Percentiles rank a stretch among this genome's conserved stretches.
Evolutionary conservation across 2,329 filamentous ascomycete species (phyloP).

Genomic region (Penicillium rolfsii): DNA sequence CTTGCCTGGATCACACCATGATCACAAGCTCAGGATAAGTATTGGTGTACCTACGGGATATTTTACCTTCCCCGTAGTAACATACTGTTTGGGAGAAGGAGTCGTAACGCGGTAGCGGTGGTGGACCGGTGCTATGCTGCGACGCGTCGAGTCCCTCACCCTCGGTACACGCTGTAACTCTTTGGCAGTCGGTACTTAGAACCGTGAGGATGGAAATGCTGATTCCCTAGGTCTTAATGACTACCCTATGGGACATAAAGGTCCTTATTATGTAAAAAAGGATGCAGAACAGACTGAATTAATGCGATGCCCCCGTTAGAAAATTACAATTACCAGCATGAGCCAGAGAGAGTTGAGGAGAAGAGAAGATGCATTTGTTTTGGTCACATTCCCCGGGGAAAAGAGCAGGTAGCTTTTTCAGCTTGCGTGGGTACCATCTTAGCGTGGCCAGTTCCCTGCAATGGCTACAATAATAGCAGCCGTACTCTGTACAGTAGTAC

Average conservation of each 20-base stretch:
- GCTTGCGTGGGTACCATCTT: neutral
- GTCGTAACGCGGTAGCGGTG: neutral
- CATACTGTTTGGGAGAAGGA: neutral
- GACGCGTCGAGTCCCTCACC: slow-evolving; percentile 1
- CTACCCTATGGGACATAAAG: neutral
- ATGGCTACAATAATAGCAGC: neutral
- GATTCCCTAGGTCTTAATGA: neutral
- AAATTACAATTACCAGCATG: neutral
- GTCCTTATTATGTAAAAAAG: neutral
- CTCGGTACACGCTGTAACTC: neutral
- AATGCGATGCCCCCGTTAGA: slow-evolving; percentile 1
- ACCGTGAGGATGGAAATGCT: neutral
- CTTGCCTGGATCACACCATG: slow-evolving; percentile 24
- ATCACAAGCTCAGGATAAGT: slow-evolving; percentile 19
- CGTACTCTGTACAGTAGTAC: neutral
- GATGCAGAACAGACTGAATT: neutral
- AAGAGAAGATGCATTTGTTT: neutral
- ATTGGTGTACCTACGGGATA: slow-evolving; percentile 2
- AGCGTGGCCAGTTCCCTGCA: neutral
- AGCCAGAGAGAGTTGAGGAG: neutral
- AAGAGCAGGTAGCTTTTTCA: neutral
- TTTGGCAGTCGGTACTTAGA: slow-evolving; percentile 1
- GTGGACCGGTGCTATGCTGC: neutral
- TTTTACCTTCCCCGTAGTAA: slow-evolving; percentile 1
- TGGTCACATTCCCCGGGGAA: slow-evolving; percentile 4